Conservation (phyloP, 192 early-diverging fungal genomes). For the Mortierella antarctica region DNA sequence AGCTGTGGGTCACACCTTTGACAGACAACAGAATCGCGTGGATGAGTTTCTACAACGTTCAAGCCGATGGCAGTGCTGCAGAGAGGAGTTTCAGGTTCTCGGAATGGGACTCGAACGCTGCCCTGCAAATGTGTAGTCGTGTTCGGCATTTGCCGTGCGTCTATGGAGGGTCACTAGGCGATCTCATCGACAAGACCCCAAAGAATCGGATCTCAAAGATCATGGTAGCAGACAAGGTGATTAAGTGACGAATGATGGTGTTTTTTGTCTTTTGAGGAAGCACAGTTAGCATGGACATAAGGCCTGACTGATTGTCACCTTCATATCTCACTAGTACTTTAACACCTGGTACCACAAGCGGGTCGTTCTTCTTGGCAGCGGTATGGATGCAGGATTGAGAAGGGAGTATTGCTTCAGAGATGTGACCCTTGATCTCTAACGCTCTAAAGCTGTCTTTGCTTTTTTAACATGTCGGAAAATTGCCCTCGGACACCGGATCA, state of each 20-base stretch:
- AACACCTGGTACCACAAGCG: conserved; percentile 16
- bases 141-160: conserved; percentile 21
- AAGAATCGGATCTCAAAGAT: conserved; percentile 23
- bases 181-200: conserved; percentile 26
- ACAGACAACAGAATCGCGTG: conserved; percentile 11
- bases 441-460: neutral
- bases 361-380: conserved; percentile 36
- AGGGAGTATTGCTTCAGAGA: neutral
- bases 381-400: conserved; percentile 1
- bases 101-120: conserved; percentile 27
- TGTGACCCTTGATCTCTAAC: neutral
- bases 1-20: conserved; percentile 35
- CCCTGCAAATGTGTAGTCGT: conserved; percentile 15
- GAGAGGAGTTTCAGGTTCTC: conserved; percentile 15
- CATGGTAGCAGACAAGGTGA: conserved; percentile 46
- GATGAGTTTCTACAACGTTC: conserved; percentile 22
- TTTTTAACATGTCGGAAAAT: neutral
- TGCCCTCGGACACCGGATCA: too few relatives aligned
- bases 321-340: conserved; percentile 11
- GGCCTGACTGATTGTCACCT: neutral
- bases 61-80: neutral
- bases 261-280: neutral
- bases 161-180: conserved; percentile 31
- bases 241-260: neutral
- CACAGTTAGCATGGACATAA: neutral